Evolutionary conservation across 1,139 yeast species (phyloP), one percentile per base, ranked within the genome.

Genomic region (Kluyveromyces marxianus): DNA sequence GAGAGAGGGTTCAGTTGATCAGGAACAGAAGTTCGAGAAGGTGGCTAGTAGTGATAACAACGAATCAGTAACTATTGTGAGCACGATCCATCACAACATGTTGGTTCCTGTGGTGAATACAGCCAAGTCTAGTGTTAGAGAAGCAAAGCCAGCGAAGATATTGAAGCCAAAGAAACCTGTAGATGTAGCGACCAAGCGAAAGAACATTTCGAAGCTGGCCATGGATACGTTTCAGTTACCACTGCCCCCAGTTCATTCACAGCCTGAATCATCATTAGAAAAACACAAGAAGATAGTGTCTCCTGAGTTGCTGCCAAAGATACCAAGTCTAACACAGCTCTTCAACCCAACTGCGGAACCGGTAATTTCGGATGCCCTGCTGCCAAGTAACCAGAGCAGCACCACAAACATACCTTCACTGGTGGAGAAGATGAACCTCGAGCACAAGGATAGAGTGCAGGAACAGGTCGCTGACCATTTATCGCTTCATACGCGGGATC

Each of bases 261-360:
- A 35, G 5, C 21, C 29, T 5, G 44, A 35, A 10, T n/a, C 36
- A 10, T n/a, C 36, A 8, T 24, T 36, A n/a, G n/a, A 6, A 7
- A 32, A 36, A 10, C 41, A 35, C 29, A 36, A 41, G 24, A 41
- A 36, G 28, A 25, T 37, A 2, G 5, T 36, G 8, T 29, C 40
- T 3, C 40, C 39, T 10, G 41, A 33, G 21, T 34, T 48, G 24
- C 21, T 14, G 21, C 45, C 48, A 10, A 46, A 42, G 35, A 37
- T 48, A 26, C 51, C 47, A 21, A 51, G 53, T 32, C 41, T 50
- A 26, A 42, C 50, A 4, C 45, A 45, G 27, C 30, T 51, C 27
- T 44, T 51, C 37, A 47, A 42, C 37, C 41, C 43, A 5, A 25
- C 35, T 31, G 48, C 34, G 4, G 45, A 42, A 7, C 33, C 41